Conservation (phyloP, 148 eudicot species). For the Cornus kousa region DNA sequence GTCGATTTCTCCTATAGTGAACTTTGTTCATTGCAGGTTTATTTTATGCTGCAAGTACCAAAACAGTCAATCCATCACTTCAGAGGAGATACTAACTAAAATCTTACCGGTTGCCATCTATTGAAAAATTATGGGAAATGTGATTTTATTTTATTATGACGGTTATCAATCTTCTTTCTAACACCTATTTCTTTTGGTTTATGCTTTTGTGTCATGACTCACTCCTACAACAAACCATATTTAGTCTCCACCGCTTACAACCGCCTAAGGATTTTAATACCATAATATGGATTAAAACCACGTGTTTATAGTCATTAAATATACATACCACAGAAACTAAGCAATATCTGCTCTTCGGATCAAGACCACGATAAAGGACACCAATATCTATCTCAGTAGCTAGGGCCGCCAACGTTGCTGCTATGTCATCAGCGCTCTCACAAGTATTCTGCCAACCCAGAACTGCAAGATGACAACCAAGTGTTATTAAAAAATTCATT, state of each 20-base stretch:
- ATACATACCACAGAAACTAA: constrained; percentile 85
- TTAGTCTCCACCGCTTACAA: neutral
- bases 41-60: too few species aligned
- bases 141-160: too few species aligned
- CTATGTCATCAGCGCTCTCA: constrained; percentile 76
- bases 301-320: neutral
- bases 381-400: constrained; percentile 76
- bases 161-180: too few species aligned
- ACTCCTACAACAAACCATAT: too few species aligned
- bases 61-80: too few species aligned
- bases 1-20: too few species aligned
- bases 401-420: constrained; percentile 65
- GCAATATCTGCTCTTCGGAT: constrained; percentile 61
- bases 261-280: neutral
- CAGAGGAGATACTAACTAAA: too few species aligned
- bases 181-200: too few species aligned
- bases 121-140: too few species aligned
- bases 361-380: constrained; percentile 87
- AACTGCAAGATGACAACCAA: constrained; percentile 48
- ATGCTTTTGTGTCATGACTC: too few species aligned
- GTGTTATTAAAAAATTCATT: neutral
- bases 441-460: constrained; percentile 89
- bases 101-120: too few species aligned
- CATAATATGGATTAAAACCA: neutral
- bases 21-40: too few species aligned